Conservation (phyloP, 768 basidiomycete genomes). For the Exsudoporus frostii region DNA sequence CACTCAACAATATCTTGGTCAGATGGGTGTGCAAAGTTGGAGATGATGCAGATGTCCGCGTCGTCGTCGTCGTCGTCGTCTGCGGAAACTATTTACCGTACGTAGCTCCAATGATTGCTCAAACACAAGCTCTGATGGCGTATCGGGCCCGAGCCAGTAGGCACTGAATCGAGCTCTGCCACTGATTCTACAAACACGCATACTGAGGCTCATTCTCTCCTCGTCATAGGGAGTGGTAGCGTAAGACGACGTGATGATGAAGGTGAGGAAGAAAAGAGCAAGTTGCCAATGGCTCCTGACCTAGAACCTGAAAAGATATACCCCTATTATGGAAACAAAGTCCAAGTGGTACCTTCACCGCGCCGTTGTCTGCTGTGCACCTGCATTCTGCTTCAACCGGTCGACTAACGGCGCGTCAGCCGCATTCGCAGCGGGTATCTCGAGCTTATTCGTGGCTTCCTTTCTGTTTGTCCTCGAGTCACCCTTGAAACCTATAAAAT, state of each 20-base stretch:
- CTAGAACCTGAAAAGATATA: not conserved
- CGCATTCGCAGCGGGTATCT: constrained; percentile 77
- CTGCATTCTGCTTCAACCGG: constrained; percentile 52
- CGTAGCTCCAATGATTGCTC: not conserved
- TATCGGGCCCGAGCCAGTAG: not conserved
- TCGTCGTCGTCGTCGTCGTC: not conserved
- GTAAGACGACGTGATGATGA: not conserved
- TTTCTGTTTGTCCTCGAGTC: constrained; percentile 53
- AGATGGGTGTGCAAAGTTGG: not conserved
- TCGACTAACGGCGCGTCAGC: constrained; percentile 70
- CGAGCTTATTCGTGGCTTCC: constrained; percentile 60
- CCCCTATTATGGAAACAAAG: constrained; percentile 4
- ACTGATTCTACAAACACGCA: not conserved
- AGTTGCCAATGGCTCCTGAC: not conserved
- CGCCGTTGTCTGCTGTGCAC: constrained; percentile 63
- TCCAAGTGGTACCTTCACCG: constrained; percentile 25
- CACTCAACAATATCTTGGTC: not conserved
- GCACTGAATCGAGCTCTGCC: not conserved
- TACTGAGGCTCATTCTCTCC: not conserved
- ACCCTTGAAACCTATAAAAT: constrained; percentile 83
- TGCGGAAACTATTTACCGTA: not conserved
- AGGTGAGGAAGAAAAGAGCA: not conserved
- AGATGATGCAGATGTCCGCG: not conserved
- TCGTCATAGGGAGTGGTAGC: not conserved
- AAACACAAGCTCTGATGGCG: not conserved